These are phyloP conservation scores for Hypoxylon perforatum DNA, from an alignment of 495 filamentous ascomycete genomes.

Conservation along the genomic window DNA sequence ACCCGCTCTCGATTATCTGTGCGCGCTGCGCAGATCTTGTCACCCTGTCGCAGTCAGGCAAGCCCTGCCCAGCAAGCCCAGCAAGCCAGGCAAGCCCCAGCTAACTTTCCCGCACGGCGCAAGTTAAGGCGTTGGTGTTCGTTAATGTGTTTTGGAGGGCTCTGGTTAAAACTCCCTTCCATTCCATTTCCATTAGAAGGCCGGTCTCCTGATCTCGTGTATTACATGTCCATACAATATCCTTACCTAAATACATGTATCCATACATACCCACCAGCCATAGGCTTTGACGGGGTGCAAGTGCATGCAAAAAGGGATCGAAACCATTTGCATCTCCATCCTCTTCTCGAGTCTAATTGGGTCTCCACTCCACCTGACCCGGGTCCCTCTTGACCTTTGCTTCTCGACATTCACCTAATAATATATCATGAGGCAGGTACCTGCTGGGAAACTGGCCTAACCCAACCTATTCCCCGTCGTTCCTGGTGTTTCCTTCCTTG, in stretches of 20 bases:
- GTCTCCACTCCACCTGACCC: slow-evolving; percentile 41
- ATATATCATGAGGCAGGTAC: slow-evolving; percentile 44
- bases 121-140: slow-evolving; percentile 41
- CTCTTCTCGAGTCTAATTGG: slow-evolving; percentile 42
- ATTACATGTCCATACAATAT: slow-evolving; percentile 37
- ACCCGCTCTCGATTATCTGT: slow-evolving; percentile 45
- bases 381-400: slow-evolving; percentile 24
- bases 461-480: slow-evolving; percentile 10
- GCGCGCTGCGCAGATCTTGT: slow-evolving; percentile 42
- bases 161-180: slow-evolving; percentile 35
- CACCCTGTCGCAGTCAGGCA: slow-evolving; percentile 43
- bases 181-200: slow-evolving; percentile 38
- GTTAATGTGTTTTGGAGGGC: slow-evolving; percentile 41
- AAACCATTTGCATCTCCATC: slow-evolving; percentile 25
- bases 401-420: slow-evolving; percentile 40
- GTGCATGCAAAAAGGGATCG: slow-evolving; percentile 28
- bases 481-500: slow-evolving; percentile 13
- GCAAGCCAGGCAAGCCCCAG: slow-evolving; percentile 40
- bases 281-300: slow-evolving; percentile 25
- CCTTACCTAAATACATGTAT: no score
- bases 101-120: slow-evolving; percentile 41
- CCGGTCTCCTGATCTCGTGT: slow-evolving; percentile 38
- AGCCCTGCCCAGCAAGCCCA: slow-evolving; percentile 43
- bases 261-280: slow-evolving; percentile 6
- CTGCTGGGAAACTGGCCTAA: slow-evolving; percentile 16